phyloP scores from a whole-genome alignment of 768 basidiomycete genomes.

The Termitomyces sp. region DNA sequence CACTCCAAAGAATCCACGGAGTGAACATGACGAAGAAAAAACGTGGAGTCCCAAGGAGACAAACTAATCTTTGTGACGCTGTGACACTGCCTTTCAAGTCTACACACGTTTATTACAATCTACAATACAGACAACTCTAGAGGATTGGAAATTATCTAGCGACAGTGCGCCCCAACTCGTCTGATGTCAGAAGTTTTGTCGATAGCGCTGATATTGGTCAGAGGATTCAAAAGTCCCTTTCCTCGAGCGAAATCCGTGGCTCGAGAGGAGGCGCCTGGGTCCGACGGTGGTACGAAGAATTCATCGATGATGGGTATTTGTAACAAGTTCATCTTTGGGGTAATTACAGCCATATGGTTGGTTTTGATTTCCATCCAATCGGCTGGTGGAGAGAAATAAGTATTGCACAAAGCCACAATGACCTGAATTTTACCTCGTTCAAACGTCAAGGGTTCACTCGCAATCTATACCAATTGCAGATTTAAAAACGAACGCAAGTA shows the following conservation, averaged over 20 bases:
- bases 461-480: slow-evolving; percentile 42
- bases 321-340: slow-evolving; percentile 91
- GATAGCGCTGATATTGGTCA: slow-evolving; percentile 27
- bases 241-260: slow-evolving; percentile 80
- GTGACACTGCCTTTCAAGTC: slow-evolving; percentile 2
- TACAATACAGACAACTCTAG: neutral
- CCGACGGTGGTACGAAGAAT: slow-evolving; percentile 84
- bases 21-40: slow-evolving; percentile 31
- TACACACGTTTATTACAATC: neutral
- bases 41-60: neutral
- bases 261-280: slow-evolving; percentile 63
- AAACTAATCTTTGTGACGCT: neutral
- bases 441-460: slow-evolving; percentile 93
- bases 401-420: neutral
- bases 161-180: slow-evolving; percentile 12
- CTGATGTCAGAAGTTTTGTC: slow-evolving; percentile 12
- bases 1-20: slow-evolving; percentile 64
- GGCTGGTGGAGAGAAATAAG: slow-evolving; percentile 33
- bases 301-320: slow-evolving; percentile 94
- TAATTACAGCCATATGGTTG: slow-evolving; percentile 93
- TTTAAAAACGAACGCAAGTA: slow-evolving; percentile 1
- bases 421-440: slow-evolving; percentile 61
- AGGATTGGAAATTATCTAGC: neutral
- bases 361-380: slow-evolving; percentile 99
- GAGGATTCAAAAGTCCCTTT: slow-evolving; percentile 76